Evolutionary conservation across 2,329 filamentous ascomycete genomes (phyloP), one percentile per base, ranked within the genome.

Genomic region (Tolypocladium nubicola): DNA sequence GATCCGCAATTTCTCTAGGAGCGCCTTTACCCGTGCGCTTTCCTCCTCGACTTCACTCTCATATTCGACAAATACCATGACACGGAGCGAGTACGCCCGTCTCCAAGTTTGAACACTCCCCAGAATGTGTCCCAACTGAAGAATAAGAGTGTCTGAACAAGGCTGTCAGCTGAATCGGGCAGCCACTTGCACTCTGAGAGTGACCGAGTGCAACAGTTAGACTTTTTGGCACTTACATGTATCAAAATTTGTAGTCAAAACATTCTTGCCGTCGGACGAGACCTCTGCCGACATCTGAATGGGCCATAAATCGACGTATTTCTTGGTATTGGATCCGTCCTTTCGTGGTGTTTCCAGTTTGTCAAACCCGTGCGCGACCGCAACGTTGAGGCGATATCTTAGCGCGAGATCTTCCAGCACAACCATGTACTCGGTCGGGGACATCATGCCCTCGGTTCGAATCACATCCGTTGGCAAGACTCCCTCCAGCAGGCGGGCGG

Each of bases 201-300:
- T 23, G 21, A 6, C 11, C 30, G 7, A 33, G 30, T 33, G 30
- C 30, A 33, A 33, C 30, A 33, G 30, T 26, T 30, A 7, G 21
- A 14, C 14, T 13, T 16, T 30, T 30, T 47, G 33, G 23, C 14
- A 71, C 81, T 72, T 83, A 79, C 91, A 95, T 0, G 90, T 96
- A 69, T 96, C 90, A 68, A 96, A 95, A 63, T 96, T 96, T 0
- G 89, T 94, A 0, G 90, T 95, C 56, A 93, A 71, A 7, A 94
- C 78, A 61, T 79, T 85, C 66, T 84, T 82, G 1, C 79, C 80
- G 61, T 87, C 84, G 1, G 86, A 77, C 0, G 84, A 82, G 39
- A 94, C 82, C 64, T 93, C 89, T 1, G 90, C 90, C 7, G 90
- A 93, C 89, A 96, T 96, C 63, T 96, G 91, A 56, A 96, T 94